phyloP scores from a whole-genome alignment of 495 filamentous ascomycete species.

The Penicillium turbatum region DNA sequence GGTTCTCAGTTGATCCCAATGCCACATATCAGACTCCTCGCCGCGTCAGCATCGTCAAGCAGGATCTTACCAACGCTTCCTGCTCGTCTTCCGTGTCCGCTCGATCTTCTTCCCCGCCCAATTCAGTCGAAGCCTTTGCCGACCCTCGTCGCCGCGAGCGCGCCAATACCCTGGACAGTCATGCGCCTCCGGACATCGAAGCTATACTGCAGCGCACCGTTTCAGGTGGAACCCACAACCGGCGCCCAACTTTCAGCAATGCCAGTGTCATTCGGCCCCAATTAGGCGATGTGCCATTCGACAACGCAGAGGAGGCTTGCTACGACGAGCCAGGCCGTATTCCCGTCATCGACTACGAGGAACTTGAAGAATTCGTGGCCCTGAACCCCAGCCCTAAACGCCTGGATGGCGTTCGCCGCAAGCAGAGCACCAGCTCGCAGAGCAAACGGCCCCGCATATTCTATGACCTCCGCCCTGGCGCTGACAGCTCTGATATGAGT shows the following conservation, averaged over 20 bases:
- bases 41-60: conserved; percentile 39
- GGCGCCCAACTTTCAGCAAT: conserved; percentile 60
- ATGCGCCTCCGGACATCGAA: conserved; percentile 52
- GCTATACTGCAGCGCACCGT: conserved; percentile 64
- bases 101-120: conserved; percentile 79
- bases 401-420: conserved; percentile 34
- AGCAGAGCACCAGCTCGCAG: conserved; percentile 51
- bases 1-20: conserved; percentile 38
- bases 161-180: conserved; percentile 60
- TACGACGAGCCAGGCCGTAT: conserved; percentile 60
- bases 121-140: conserved; percentile 96
- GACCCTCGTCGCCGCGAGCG: conserved; percentile 65
- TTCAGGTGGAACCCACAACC: conserved; percentile 61
- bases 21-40: conserved; percentile 37
- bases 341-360: conserved; percentile 77
- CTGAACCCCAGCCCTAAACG: conserved; percentile 47
- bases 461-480: conserved; percentile 54
- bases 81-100: conserved; percentile 56
- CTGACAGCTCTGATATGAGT: conserved; percentile 25
- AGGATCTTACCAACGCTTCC: conserved; percentile 41
- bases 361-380: conserved; percentile 79
- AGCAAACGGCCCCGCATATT: conserved; percentile 53
- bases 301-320: conserved; percentile 74
- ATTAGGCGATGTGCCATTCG: conserved; percentile 40
- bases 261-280: conserved; percentile 48